Conservation (phyloP, 2,329 filamentous ascomycete species). For the Didymella arachidicola region DNA sequence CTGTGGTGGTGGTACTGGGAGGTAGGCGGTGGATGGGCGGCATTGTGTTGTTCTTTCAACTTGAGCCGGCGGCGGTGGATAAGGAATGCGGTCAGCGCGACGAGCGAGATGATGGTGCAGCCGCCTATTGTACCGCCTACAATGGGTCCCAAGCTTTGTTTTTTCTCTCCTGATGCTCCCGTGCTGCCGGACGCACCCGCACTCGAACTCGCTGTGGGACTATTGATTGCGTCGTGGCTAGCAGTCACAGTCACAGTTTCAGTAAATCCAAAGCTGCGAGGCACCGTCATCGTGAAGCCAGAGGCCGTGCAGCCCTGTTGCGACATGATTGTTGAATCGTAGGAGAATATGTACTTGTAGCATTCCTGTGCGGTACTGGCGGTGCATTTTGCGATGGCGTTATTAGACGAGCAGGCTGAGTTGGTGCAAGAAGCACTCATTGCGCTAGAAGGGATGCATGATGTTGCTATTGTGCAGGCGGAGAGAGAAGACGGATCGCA, state of each 20-base stretch:
- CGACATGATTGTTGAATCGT: slow-evolving; percentile 36
- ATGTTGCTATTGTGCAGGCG: slow-evolving; percentile 41
- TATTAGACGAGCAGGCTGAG: slow-evolving; percentile 33
- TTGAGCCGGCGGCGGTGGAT: slow-evolving; percentile 28
- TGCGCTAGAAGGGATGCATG: slow-evolving; percentile 40
- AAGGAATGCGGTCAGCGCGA: slow-evolving; percentile 34
- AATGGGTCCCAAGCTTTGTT: slow-evolving; percentile 39
- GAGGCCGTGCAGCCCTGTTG: slow-evolving; percentile 42
- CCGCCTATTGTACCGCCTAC: slow-evolving; percentile 46
- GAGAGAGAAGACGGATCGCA: slow-evolving; percentile 30
- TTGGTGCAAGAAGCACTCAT: slow-evolving; percentile 40
- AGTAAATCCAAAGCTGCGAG: slow-evolving; percentile 9
- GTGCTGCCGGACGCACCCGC: too few species aligned
- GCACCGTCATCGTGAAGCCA: slow-evolving; percentile 30
- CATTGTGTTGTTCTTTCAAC: not conserved
- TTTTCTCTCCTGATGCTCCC: slow-evolving; percentile 1
- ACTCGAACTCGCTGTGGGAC: too few species aligned
- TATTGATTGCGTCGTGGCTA: too few species aligned
- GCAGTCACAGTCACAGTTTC: too few species aligned
- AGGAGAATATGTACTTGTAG: slow-evolving; percentile 40
- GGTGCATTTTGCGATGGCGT: slow-evolving; percentile 43
- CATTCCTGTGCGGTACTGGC: slow-evolving; percentile 31
- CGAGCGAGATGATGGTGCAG: slow-evolving; percentile 34
- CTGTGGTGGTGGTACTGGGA: slow-evolving; percentile 5
- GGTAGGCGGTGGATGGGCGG: not conserved